Evolutionary conservation across 371 early-diverging fungal species (phyloP), one percentile per base, ranked within the genome.

Genomic region (Smittium mucronatum): DNA sequence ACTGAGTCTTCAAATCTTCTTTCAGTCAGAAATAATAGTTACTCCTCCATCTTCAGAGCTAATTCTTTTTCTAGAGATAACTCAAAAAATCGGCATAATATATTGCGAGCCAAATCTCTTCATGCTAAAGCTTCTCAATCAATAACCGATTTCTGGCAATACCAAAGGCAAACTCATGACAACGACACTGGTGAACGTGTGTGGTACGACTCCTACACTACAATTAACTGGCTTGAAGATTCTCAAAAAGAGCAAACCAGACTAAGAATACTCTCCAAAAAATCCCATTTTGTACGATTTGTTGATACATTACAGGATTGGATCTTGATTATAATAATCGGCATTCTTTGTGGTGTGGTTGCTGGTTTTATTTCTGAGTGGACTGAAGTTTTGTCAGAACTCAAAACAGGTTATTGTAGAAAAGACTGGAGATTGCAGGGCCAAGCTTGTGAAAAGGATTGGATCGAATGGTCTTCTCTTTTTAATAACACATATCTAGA

Each of bases 151-250:
- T 47, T 47, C 21, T 47, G 47, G 47, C 5, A 47, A 47, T 47
- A 47, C 47, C 5, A 5, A 5, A 47, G 21, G 47, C 47, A 65
- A n/a, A 65, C 65, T n/a, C 29, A 36, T 8, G 65, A 65, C n/a
- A 65, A 33, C 15, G 5, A 65, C 5, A 65, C 65, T 32, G 78
- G 78, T 32, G 72, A 71, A n/a, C 75, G 76, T 16, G 72, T 75
- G 16, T 78, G 79, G 79, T 79, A 78, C 70, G 78, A 73, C 58
- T 78, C 79, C 1, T 79, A 79, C 70, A 79, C 79, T 2, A 76
- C 79, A 32, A 93, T 93, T 81, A 94, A 96, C 76, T 95, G 93
- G 93, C 90, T 93, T 57, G 93, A 94, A 71, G 96, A 95, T 73
- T 83, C 86, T 70, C 87, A 92, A 58, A 90, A 93, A 74, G 96